Evolutionary conservation across 2,329 filamentous ascomycete species (phyloP), one percentile per base, ranked within the genome.

Genomic region (Trichophyton benhamiae): DNA sequence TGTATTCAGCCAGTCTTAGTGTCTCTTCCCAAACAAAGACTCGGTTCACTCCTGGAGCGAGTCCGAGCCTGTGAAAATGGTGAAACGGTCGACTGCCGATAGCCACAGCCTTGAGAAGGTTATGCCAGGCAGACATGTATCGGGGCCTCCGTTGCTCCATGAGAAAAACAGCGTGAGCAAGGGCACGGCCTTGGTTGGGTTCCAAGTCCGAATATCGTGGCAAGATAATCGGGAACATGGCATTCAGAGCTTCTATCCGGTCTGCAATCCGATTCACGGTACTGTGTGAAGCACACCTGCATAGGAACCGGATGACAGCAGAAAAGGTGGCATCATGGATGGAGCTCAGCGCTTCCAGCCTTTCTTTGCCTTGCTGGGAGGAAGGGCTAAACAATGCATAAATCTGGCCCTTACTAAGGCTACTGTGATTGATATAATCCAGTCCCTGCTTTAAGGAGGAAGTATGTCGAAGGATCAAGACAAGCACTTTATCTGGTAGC

Each of bases 381-480:
- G 27, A 38, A 33, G 42, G 30, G 9, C 8, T 46, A 17, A 46
- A 58, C 17, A 66, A 46, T 25, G 62, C 59, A 25, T 62, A 22
- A 22, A 61, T 65, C 52, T 75, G 72, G 17, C 68, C 62, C n/a
- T 69, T 61, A 9, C 71, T 65, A 59, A 78, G 63, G 11, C 66
- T 61, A 65, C 75, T 76, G 59, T 66, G 67, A 59, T 67, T 66
- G 13, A 83, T 68, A 64, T 77, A 79, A 30, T 70, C 62, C 38
- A 82, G 58, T 0, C 78, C 79, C 3, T 68, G 67, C 20, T 68
- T 65, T 9, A 80, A 69, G 22, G 70, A 72, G 0, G 67, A 64
- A 9, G 78, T 75, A 62, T 75, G 68, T 4, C 72, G 70, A n/a
- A 85, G 63, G n/a, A 85, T 70, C 58, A 80, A 75, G 1, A 75